These are phyloP conservation scores for Stephanodiscus minutulus DNA, from an alignment of 108 stramenopile genomes.

Conservation along the genomic window DNA sequence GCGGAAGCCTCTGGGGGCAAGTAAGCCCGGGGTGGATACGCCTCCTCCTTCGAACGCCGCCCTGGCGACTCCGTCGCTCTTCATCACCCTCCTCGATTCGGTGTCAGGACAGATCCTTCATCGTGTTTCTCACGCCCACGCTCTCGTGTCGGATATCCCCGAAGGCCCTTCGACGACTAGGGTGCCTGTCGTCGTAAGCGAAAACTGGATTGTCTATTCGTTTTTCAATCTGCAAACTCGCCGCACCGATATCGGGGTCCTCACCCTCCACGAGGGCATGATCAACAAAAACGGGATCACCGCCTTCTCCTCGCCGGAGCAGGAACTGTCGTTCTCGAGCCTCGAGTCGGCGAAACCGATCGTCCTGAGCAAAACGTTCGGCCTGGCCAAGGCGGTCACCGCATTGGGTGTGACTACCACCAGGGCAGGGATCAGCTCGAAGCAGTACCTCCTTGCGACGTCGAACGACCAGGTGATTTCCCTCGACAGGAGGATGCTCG, in stretches of 20 bases:
- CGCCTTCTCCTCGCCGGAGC: slow-evolving; percentile 86
- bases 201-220: slow-evolving; percentile 94
- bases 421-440: slow-evolving; percentile 87
- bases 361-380: slow-evolving; percentile 86
- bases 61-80: slow-evolving; percentile 48
- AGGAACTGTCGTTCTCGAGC: slow-evolving; percentile 76
- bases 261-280: slow-evolving; percentile 95
- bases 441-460: slow-evolving; percentile 81
- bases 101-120: slow-evolving; percentile 91
- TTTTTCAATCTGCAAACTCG: slow-evolving; percentile 87
- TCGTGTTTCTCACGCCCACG: slow-evolving; percentile 86
- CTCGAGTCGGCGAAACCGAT: slow-evolving; percentile 83
- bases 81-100: slow-evolving; percentile 87
- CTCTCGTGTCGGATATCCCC: slow-evolving; percentile 27
- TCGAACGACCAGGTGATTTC: slow-evolving; percentile 73
- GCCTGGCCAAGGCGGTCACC: slow-evolving; percentile 74
- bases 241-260: slow-evolving; percentile 87
- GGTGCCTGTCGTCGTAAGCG: slow-evolving; percentile 82
- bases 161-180: slow-evolving; percentile 29
- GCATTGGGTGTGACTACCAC: slow-evolving; percentile 91
- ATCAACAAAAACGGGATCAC: slow-evolving; percentile 91
- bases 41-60: slow-evolving; percentile 22
- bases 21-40: slow-evolving; percentile 52
- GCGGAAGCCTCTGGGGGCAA: slow-evolving; percentile 60
- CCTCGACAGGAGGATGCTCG: slow-evolving; percentile 75